Evolutionary conservation across 2,329 filamentous ascomycete genomes (phyloP).

Genomic region (Shiraia sp.): DNA sequence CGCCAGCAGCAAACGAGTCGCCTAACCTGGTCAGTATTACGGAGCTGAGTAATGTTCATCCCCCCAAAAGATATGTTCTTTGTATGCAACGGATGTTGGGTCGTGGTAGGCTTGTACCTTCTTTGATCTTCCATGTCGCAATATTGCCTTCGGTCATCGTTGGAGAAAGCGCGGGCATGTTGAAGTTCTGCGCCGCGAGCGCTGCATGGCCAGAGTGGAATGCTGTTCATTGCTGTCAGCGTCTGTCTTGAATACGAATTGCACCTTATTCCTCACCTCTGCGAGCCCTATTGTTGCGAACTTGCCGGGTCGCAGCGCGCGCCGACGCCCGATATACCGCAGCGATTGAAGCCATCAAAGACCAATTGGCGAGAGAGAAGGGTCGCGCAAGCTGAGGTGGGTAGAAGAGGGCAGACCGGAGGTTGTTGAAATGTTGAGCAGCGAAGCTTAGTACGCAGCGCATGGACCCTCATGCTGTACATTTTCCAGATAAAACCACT

Average conservation of each 20-base stretch:
- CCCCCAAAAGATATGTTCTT: not conserved
- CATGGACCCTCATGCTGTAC: constrained; percentile 20
- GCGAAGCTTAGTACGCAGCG: constrained; percentile 24
- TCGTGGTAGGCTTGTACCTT: constrained; percentile 55
- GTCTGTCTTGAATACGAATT: constrained; percentile 9
- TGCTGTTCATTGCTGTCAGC: constrained; percentile 52
- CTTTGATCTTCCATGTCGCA: constrained; percentile 81
- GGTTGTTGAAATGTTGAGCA: constrained; percentile 42
- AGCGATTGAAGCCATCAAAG: constrained; percentile 67
- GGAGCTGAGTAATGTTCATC: not conserved
- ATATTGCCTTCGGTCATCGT: constrained; percentile 96
- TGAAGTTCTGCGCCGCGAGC: constrained; percentile 81
- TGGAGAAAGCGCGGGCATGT: constrained; percentile 87
- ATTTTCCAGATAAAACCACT: constrained; percentile 13
- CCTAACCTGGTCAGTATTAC: constrained; percentile 46
- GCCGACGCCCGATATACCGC: constrained; percentile 67
- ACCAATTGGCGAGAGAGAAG: constrained; percentile 26
- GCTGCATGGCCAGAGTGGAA: constrained; percentile 65
- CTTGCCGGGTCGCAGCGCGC: constrained; percentile 60
- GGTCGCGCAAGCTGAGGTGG: constrained; percentile 16
- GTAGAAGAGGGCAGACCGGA: constrained; percentile 15
- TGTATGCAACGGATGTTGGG: not conserved
- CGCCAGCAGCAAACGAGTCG: constrained; percentile 78
- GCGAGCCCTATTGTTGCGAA: constrained; percentile 56
- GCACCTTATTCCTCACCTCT: constrained; percentile 57